Percentiles rank a stretch among this genome's conserved stretches.
phyloP scores from a whole-genome alignment of 2,329 filamentous ascomycete species.

The Lasiodiplodia sp. region DNA sequence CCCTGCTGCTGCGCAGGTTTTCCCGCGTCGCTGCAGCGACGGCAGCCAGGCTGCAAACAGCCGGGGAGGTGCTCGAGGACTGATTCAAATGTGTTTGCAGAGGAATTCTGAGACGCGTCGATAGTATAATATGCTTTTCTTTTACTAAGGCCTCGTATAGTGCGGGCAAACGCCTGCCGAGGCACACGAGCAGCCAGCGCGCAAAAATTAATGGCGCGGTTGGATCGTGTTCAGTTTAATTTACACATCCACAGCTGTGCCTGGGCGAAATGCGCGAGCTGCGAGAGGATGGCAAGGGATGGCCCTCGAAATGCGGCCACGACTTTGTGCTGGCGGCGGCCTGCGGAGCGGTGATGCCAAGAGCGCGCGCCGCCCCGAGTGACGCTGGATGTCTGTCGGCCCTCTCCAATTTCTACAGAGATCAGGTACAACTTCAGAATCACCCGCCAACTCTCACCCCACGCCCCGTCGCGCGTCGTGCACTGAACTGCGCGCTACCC shows the following conservation, averaged over 20 bases:
- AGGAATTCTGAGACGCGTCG: neutral
- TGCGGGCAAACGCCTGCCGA: neutral
- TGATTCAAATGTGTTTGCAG: conserved; percentile 11
- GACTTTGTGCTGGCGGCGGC: neutral
- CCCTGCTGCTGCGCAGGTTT: neutral
- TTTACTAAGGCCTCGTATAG: neutral
- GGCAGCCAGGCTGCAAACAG: neutral
- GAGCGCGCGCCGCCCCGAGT: conserved; percentile 15
- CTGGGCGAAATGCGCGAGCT: neutral
- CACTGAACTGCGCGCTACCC: neutral
- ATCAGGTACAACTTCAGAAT: conserved; percentile 25
- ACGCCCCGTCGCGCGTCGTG: neutral
- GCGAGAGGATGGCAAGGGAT: neutral
- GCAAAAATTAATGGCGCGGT: neutral
- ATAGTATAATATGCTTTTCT: neutral
- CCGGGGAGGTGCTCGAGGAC: neutral
- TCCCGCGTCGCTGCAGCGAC: neutral
- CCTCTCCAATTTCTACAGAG: conserved; percentile 24
- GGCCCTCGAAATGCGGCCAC: neutral
- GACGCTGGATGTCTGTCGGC: conserved; percentile 21
- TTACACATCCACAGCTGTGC: neutral
- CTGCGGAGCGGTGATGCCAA: neutral
- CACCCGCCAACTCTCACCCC: conserved; percentile 3
- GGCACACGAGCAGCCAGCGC: neutral
- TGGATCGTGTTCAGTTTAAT: neutral